Evolutionary conservation across 352 stramenopile genomes (phyloP), one percentile per base, ranked within the genome.

Genomic region (Thalassiosira mediterranea): DNA sequence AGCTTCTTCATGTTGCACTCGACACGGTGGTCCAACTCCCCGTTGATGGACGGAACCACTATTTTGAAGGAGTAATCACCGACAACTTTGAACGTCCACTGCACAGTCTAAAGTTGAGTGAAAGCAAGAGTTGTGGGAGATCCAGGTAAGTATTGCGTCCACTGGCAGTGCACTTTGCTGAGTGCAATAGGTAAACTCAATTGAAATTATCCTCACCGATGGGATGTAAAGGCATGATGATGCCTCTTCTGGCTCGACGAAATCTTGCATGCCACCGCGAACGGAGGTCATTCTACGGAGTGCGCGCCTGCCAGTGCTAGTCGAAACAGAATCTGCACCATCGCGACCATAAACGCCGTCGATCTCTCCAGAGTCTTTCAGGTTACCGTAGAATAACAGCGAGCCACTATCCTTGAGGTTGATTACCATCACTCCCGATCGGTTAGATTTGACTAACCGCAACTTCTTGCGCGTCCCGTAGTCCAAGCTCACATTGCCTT

Each of bases 21-120:
- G n/a, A n/a, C n/a, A n/a, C n/a, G n/a, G n/a, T 32, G 2, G 47
- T 34, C 4, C 0, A 1, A 34, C 59, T 31, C n/a, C 59, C 59
- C n/a, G 37, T 28, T 44, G 15, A 34, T 1, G 23, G 59, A 34
- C 0, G 59, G 59, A 1, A 69, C 59, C n/a, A 59, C 25, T 37
- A 69, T 69, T 56, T 69, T 44, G 51, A 69, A 69, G 17, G 15
- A 34, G 25, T 59, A 31, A 3, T 69, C 59, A 13, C 49, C 59
- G 23, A 48, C 31, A 48, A 8, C 49, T 37, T 69, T 69, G 32
- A 69, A 69, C 26, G 28, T 40, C 59, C 59, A 69, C 5, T 44
- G 59, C 19, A 69, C 59, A 44, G 7, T 19, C n/a, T n/a, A n/a
- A n/a, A n/a, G n/a, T n/a, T n/a, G n/a, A n/a, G n/a, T n/a, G n/a